Evolutionary conservation across 2,329 filamentous ascomycete genomes (phyloP).

Genomic region (Lecanicillium sp.): DNA sequence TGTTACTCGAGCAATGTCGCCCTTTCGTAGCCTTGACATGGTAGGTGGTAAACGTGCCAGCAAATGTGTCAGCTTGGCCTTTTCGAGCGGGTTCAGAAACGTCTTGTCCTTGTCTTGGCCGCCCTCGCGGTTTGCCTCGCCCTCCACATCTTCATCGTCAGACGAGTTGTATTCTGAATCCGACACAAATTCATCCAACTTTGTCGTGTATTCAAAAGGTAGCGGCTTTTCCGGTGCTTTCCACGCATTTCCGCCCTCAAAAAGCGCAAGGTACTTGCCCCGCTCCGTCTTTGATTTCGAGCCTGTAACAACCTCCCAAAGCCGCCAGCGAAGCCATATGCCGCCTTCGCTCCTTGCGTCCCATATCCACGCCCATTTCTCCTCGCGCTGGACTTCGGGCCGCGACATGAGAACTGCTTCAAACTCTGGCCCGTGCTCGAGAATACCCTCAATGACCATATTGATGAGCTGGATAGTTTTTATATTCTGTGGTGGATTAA

Average conservation of each 20-base stretch:
- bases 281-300: conserved; percentile 36
- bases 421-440: conserved; percentile 76
- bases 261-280: conserved; percentile 54
- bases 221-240: conserved; percentile 62
- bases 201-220: conserved; percentile 73
- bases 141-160: conserved; percentile 68
- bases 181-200: conserved; percentile 69
- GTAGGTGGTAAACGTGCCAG: conserved; percentile 74
- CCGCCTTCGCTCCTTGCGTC: conserved; percentile 71
- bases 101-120: conserved; percentile 41
- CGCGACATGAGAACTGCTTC: conserved; percentile 88
- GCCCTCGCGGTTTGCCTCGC: conserved; percentile 43
- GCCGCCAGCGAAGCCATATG: conserved; percentile 85
- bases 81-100: conserved; percentile 75
- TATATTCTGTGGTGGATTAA: conserved; percentile 69
- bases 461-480: conserved; percentile 78
- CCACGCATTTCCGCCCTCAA: conserved; percentile 74
- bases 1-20: conserved; percentile 78
- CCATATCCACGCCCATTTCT: conserved; percentile 93
- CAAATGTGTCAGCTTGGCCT: conserved; percentile 75
- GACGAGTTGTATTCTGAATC: conserved; percentile 82
- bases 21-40: conserved; percentile 66
- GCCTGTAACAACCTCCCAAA: conserved; percentile 80
- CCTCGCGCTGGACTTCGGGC: conserved; percentile 72
- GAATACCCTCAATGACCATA: conserved; percentile 71